A percentile compares a stretch with the other conserved stretches of the same genome.
These are phyloP conservation scores for Dovyalis caffra DNA, from an alignment of 345 rosid species.

Conservation along the genomic window DNA sequence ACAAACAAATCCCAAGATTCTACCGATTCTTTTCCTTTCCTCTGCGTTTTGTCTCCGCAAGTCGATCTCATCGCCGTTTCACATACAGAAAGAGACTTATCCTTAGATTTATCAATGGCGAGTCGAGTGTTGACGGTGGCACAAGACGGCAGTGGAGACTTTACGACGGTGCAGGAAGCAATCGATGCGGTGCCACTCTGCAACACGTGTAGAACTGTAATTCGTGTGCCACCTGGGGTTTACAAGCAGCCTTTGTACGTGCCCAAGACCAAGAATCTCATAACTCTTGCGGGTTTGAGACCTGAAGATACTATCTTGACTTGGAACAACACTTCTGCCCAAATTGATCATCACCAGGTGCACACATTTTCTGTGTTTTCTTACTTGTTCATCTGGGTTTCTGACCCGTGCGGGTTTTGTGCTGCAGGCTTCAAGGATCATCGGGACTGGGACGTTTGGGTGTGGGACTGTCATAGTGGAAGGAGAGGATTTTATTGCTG, in stretches of 20 bases:
- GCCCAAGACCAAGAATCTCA: slow-evolving; percentile 86
- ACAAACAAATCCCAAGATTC: not conserved
- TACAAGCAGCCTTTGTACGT: slow-evolving; percentile 82
- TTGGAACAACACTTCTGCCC: slow-evolving; percentile 84
- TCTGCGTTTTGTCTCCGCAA: not conserved
- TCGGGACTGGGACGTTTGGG: slow-evolving; percentile 92
- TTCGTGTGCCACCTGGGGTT: slow-evolving; percentile 74
- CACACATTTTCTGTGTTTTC: not conserved
- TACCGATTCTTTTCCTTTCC: not conserved
- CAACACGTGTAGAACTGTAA: slow-evolving; percentile 67
- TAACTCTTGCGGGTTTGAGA: slow-evolving; percentile 71
- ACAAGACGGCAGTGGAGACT: slow-evolving; percentile 73
- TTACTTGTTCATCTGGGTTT: not conserved
- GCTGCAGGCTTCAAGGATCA: slow-evolving; percentile 50
- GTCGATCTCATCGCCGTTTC: not conserved
- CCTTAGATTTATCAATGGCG: slow-evolving; percentile 35
- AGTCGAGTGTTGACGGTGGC: slow-evolving; percentile 60
- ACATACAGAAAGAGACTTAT: no score
- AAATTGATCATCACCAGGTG: slow-evolving; percentile 92
- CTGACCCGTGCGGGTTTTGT: not conserved
- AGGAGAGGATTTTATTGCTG: slow-evolving; percentile 95
- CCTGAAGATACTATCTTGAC: slow-evolving; percentile 75
- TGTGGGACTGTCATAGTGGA: slow-evolving; percentile 89
- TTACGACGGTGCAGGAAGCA: slow-evolving; percentile 77
- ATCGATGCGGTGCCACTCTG: slow-evolving; percentile 71